Evolutionary conservation across 495 filamentous ascomycete species (phyloP), one percentile per base, ranked within the genome.

Genomic region (Cladorrhinum samala): DNA sequence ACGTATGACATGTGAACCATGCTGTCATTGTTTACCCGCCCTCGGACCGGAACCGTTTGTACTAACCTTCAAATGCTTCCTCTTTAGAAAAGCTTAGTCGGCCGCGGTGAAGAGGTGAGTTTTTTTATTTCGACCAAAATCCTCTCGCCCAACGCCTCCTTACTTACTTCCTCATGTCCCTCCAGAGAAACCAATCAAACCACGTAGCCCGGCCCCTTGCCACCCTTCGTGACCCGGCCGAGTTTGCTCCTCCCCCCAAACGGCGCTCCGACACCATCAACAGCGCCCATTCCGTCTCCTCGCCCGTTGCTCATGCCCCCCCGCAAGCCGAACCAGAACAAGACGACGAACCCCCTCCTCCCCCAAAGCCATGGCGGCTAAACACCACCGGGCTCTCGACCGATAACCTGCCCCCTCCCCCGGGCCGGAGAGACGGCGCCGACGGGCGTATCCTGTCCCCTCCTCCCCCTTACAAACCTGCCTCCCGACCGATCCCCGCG

Each of bases 231-330:
- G 93, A 98, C 66, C 92, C 93, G 1, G 65, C 81, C 0, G 78
- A 84, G 11, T 96, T 98, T 66, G 89, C 80, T 2, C 89, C 92
- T 30, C 92, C 92, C 18, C 92, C 92, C 3, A 95, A 85, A 56
- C 72, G 42, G 18, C 21, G 54, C 41, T 43, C 55, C 50, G 39
- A 48, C 50, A 40, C 33, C 16, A 9, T 48, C 23, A 40, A 46
- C 54, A 47, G 46, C 36, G 11, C 37, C 50, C 36, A 33, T 25
- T 40, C 24, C 33, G 14, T 52, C 49, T n/a, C 43, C 47, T 37
- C 19, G 19, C 46, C 46, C 11, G n/a, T n/a, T n/a, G n/a, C n/a
- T n/a, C n/a, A n/a, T 1, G 67, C 72, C 16, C 63, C 61, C 33
- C 67, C 66, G 30, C 74, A 73, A 50, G 65, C 70, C 53, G 16